Evolutionary conservation across 805 yeast genomes (phyloP).

Genomic region (Monosporozyma yasuniensis): DNA sequence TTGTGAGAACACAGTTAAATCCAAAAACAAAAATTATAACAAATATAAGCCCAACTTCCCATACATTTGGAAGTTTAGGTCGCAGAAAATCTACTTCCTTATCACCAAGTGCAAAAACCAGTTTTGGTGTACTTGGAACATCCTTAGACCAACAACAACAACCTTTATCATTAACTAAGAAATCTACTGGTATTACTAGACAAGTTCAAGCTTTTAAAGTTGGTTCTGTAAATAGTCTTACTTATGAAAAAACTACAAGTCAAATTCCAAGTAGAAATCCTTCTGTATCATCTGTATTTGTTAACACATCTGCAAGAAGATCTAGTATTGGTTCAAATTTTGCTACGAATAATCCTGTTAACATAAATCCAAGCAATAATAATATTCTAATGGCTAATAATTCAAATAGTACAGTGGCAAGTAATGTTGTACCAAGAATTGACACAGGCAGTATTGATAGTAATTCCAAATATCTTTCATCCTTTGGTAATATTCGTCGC

Average conservation of each 20-base stretch:
- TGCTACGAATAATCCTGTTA: not conserved
- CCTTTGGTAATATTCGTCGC: constrained; percentile 64
- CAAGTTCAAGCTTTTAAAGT: constrained; percentile 32
- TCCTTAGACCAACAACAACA: constrained; percentile 3
- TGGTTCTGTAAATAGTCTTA: constrained; percentile 29
- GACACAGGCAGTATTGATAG: constrained; percentile 28
- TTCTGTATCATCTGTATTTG: constrained; percentile 37
- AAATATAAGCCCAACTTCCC: not conserved
- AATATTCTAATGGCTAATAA: constrained; percentile 18
- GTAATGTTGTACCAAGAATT: constrained; percentile 13
- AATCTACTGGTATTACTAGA: constrained; percentile 15
- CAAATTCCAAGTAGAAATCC: constrained; percentile 33
- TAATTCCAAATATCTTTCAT: constrained; percentile 58
- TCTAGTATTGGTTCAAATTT: constrained; percentile 28
- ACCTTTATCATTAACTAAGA: constrained; percentile 7
- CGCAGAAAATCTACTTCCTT: constrained; percentile 4
- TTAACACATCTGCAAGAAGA: constrained; percentile 34
- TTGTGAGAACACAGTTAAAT: not conserved
- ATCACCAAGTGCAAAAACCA: constrained; percentile 7
- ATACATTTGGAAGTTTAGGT: not conserved
- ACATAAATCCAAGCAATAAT: constrained; percentile 12
- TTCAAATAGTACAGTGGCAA: constrained; percentile 8
- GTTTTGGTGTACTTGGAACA: not conserved
- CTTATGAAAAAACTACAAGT: constrained; percentile 15
- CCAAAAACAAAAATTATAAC: not conserved